Base-by-base conservation (phyloP, 2,329 filamentous ascomycete species). In the Colletotrichum brevisporum region DNA sequence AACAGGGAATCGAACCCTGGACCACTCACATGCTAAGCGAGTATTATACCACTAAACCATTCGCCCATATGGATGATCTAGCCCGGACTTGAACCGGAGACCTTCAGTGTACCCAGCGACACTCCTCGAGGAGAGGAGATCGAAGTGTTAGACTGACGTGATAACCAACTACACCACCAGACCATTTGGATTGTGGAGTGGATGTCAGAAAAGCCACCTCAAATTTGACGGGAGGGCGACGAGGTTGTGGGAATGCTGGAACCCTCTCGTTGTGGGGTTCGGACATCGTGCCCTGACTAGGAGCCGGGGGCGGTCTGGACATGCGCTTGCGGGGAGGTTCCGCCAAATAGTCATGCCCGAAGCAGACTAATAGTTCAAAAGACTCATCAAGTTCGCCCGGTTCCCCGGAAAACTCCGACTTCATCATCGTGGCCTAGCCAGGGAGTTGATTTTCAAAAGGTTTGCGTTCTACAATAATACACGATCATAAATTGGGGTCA, bases 81-180 rank as follows among this genome's bases (percentile, higher is more conserved):
- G 54, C 53, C 61, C 65, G 54, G 65, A 65, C 48, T 68, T 59
- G 65, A 68, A 68, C 61, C 50, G 60, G 66, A 69, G 61, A 69
- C 61, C 66, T 69, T 69, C 61, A 65, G 54, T 69, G 66, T 10
- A 16, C 3, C 41, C 43, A 60, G 16, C 13, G 41, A 43, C 10
- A 2, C 12, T 51, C 43, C 50, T 60, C 16, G 21, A 15, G 41
- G 0, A n/a, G 41, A 43, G 4, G 41, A 15, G 5, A 5, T 16
- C 61, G 15, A 39, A 2, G 27, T 78, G 80, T 83, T 83, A 83
- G 80, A 83, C 81, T 82, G 80, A 83, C 78, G 82, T 83, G 81
- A 83, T 83, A 82, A 83, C 81, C 81, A 83, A 83, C 81, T 78
- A 77, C 76, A 77, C 76, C 75, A 78, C 65, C 55, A 69, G 56